Percentiles rank a stretch among this genome's conserved stretches.
Conservation (phyloP, 2,329 filamentous ascomycete genomes). For the Alternaria rosae region DNA sequence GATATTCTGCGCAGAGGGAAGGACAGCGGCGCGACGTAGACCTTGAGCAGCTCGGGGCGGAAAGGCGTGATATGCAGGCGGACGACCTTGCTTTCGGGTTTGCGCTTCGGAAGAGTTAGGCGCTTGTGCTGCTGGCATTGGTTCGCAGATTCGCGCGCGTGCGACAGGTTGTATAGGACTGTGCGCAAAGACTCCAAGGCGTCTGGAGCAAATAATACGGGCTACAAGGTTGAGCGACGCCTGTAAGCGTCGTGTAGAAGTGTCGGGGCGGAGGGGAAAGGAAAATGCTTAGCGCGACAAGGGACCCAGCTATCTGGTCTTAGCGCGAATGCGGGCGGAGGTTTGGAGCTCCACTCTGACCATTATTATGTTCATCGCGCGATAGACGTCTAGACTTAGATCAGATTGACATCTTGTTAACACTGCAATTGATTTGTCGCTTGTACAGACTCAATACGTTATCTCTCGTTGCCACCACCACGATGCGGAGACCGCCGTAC, state of each 20-base stretch:
- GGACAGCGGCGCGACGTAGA: conserved; percentile 74
- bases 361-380: conserved; percentile 1
- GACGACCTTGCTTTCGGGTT: conserved; percentile 34
- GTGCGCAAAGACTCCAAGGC: conserved; percentile 3
- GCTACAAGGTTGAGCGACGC: conserved; percentile 15
- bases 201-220: not conserved
- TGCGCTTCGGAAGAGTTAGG: conserved; percentile 27
- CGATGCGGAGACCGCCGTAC: conserved; percentile 34
- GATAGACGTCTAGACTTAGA: not conserved
- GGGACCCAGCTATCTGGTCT: conserved; percentile 22
- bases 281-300: conserved; percentile 45
- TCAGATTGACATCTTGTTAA: not conserved
- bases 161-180: conserved; percentile 15
- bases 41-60: conserved; percentile 73
- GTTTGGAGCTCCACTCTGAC: conserved; percentile 18
- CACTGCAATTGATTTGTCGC: not conserved
- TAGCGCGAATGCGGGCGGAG: conserved; percentile 25
- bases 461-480: not conserved
- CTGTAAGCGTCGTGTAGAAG: conserved; percentile 22
- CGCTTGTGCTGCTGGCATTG: conserved; percentile 46
- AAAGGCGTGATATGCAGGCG: conserved; percentile 91
- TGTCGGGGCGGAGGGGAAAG: conserved; percentile 31
- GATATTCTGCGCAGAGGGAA: conserved; percentile 74
- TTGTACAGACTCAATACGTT: not conserved
- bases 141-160: conserved; percentile 27